These are phyloP conservation scores for Diaporthe citriasiana DNA, from an alignment of 2,329 filamentous ascomycete species.

Conservation along the genomic window DNA sequence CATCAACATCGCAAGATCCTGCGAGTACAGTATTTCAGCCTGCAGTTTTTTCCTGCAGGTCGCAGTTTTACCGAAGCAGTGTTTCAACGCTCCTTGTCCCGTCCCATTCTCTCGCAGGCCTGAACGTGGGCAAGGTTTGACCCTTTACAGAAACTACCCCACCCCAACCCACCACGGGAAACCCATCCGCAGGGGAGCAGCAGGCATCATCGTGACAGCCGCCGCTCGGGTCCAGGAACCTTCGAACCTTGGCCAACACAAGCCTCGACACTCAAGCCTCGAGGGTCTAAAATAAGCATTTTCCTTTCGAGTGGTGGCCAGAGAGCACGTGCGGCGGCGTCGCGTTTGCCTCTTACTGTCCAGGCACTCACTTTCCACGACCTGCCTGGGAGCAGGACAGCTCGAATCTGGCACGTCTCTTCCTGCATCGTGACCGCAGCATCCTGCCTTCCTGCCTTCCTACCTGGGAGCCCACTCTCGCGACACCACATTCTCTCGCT, in stretches of 20 bases:
- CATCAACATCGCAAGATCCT: neutral
- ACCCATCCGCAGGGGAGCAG: neutral
- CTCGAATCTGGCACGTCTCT: neutral
- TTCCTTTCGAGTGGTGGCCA: conserved; percentile 11
- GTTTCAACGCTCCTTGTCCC: conserved; percentile 17
- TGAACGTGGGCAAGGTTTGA: conserved; percentile 13
- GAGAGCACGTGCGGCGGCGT: conserved; percentile 3
- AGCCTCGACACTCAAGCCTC: conserved; percentile 3
- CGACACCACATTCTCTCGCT: neutral
- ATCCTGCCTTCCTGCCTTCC: neutral
- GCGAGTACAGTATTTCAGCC: too few relatives aligned
- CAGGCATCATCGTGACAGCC: conserved; percentile 23
- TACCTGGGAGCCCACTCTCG: neutral
- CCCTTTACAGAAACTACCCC: neutral
- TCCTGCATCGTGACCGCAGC: neutral
- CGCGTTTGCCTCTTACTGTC: neutral
- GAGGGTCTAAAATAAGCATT: too few relatives aligned
- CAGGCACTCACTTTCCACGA: conserved; percentile 7
- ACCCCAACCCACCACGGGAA: conserved; percentile 22
- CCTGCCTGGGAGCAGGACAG: neutral
- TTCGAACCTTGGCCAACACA: neutral
- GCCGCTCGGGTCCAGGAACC: neutral
- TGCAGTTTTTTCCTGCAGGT: neutral
- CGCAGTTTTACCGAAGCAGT: conserved; percentile 11
- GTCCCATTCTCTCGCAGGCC: neutral